These are phyloP conservation scores for Taiwanofungus camphoratus DNA, from an alignment of 1,284 basidiomycete genomes.

Conservation along the genomic window DNA sequence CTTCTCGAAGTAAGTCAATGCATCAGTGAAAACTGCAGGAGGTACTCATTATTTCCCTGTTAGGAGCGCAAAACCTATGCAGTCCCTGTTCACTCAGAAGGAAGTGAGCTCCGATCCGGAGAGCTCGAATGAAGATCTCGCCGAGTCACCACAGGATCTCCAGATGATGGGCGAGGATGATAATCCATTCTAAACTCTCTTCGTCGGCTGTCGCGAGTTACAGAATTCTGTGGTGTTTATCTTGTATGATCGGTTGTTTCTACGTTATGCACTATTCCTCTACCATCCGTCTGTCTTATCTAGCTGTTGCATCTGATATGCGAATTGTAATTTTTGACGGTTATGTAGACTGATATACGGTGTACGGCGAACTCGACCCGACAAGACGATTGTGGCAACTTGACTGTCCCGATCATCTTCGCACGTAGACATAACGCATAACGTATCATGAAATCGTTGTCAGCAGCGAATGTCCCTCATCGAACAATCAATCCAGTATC, in stretches of 20 bases:
- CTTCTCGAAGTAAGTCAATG: constrained; percentile 68
- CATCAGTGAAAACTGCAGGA: neutral
- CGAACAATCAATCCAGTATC: too few relatives aligned
- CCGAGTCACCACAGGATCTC: constrained; percentile 12
- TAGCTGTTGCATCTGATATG: neutral
- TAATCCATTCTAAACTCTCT: constrained; percentile 25
- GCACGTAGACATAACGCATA: too few relatives aligned
- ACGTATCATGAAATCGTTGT: too few relatives aligned
- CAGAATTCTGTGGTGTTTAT: constrained; percentile 16
- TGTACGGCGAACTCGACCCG: too few relatives aligned
- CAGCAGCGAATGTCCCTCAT: too few relatives aligned
- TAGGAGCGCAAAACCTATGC: constrained; percentile 56
- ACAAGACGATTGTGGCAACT: too few relatives aligned
- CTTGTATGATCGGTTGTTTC: constrained; percentile 17
- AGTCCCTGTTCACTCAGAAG: constrained; percentile 48
- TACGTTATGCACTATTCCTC: constrained; percentile 1
- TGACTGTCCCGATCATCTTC: too few relatives aligned
- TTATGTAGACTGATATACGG: too few relatives aligned
- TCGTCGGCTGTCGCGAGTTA: constrained; percentile 4
- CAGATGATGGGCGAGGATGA: constrained; percentile 28
- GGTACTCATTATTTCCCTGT: neutral
- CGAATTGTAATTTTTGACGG: too few relatives aligned
- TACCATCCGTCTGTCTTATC: constrained; percentile 5
- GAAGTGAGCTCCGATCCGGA: constrained; percentile 28
- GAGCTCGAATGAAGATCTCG: constrained; percentile 29